Conservation (phyloP, 2,329 filamentous ascomycete genomes). For the Calonectria leucothoes region DNA sequence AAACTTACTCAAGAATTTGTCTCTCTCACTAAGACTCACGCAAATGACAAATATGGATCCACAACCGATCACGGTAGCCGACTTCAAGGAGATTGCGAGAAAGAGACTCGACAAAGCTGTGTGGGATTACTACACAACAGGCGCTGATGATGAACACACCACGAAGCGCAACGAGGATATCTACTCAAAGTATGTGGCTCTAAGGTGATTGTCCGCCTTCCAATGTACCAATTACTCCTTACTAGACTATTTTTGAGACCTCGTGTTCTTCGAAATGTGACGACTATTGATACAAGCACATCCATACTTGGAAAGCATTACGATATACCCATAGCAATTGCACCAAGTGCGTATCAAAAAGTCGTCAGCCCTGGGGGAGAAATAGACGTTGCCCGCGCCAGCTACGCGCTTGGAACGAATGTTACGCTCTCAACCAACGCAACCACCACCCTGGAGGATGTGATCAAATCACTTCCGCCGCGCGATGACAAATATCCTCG, state of each 20-base stretch:
- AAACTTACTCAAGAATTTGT: neutral
- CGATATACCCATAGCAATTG: slow-evolving; percentile 44
- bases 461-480: slow-evolving; percentile 27
- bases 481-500: slow-evolving; percentile 23
- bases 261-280: slow-evolving; percentile 32
- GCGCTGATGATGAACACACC: slow-evolving; percentile 36
- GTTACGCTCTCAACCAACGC: slow-evolving; percentile 43
- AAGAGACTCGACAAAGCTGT: slow-evolving; percentile 23
- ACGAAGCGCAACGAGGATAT: slow-evolving; percentile 27
- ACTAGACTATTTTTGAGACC: neutral
- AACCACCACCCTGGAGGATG: slow-evolving; percentile 43
- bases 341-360: slow-evolving; percentile 44
- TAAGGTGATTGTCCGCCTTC: neutral
- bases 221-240: neutral
- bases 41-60: neutral
- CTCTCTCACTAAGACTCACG: neutral
- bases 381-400: slow-evolving; percentile 42
- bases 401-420: slow-evolving; percentile 34
- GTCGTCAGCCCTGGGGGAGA: slow-evolving; percentile 43
- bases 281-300: slow-evolving; percentile 30
- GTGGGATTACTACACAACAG: slow-evolving; percentile 39
- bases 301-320: slow-evolving; percentile 19
- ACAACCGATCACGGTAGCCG: slow-evolving; percentile 28
- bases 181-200: slow-evolving; percentile 26
- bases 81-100: slow-evolving; percentile 24